Percentiles rank a stretch among this genome's conserved stretches.
phyloP scores from a whole-genome alignment of 2,329 filamentous ascomycete species.

The Cercospora berteroae region DNA sequence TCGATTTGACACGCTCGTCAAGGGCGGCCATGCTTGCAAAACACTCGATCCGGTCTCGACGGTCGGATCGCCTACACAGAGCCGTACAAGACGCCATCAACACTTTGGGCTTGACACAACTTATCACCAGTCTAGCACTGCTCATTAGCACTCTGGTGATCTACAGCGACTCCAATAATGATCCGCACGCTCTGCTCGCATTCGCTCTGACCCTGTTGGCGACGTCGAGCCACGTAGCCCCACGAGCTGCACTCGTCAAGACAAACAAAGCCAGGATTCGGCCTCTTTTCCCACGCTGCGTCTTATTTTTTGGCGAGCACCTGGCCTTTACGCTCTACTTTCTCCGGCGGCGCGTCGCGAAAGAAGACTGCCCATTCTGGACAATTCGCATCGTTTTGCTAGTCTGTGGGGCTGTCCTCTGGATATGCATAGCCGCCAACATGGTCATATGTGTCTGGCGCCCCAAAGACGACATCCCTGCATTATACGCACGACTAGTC shows the following conservation, averaged over 20 bases:
- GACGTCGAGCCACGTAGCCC: not conserved
- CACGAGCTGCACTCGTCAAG: not conserved
- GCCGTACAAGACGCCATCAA: not conserved
- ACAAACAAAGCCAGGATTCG: not conserved
- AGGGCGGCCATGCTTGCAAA: not conserved
- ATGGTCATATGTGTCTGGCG: not conserved
- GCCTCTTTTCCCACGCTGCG: not conserved
- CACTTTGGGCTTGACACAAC: not conserved
- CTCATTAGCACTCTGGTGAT: conserved; percentile 1
- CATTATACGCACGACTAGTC: not conserved
- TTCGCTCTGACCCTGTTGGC: not conserved
- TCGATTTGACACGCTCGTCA: not conserved
- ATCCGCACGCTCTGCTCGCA: not conserved
- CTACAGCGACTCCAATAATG: not conserved
- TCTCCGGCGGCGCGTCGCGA: not conserved
- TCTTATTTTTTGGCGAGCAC: not conserved
- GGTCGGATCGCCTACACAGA: not conserved
- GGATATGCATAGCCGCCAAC: not conserved
- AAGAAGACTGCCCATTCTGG: not conserved
- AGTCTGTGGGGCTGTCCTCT: not conserved
- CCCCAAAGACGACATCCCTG: not conserved
- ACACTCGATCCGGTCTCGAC: not conserved
- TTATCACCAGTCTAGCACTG: not conserved
- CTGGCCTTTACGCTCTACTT: not conserved
- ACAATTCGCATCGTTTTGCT: not conserved